phyloP scores from a whole-genome alignment of 1,139 yeast genomes.

The Nakaseomyces sp. region DNA sequence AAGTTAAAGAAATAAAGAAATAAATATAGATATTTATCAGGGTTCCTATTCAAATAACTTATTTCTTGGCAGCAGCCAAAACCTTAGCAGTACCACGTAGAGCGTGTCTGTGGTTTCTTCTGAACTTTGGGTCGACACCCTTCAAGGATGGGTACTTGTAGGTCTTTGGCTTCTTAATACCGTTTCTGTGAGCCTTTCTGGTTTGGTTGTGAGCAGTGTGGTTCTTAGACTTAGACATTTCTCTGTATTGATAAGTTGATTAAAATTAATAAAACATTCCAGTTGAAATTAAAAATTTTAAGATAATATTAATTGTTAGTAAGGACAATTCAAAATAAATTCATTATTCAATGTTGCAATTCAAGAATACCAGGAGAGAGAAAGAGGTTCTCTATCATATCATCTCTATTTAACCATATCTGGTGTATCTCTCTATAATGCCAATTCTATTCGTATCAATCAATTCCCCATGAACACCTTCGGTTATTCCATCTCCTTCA shows the following conservation, averaged over 20 bases:
- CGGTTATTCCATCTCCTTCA: too few relatives aligned
- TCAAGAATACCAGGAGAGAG: too few relatives aligned
- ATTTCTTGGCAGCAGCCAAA: slow-evolving; percentile 52
- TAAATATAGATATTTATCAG: slow-evolving; percentile 17
- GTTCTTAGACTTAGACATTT: slow-evolving; percentile 98
- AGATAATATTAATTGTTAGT: slow-evolving; percentile 13
- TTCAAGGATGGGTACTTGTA: slow-evolving; percentile 96
- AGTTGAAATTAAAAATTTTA: not conserved
- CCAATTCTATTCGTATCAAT: too few relatives aligned
- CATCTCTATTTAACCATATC: too few relatives aligned
- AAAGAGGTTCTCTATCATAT: too few relatives aligned
- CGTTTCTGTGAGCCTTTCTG: slow-evolving; percentile 99
- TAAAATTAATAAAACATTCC: too few relatives aligned
- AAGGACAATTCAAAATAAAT: too few relatives aligned
- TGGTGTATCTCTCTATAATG: too few relatives aligned
- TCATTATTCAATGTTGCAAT: too few relatives aligned
- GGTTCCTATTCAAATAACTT: too few relatives aligned
- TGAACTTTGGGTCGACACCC: slow-evolving; percentile 99
- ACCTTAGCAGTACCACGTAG: slow-evolving; percentile 95
- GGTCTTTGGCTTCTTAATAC: slow-evolving; percentile 98
- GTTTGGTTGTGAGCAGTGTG: slow-evolving; percentile 99
- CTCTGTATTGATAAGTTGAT: slow-evolving; percentile 12
- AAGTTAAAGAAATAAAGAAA: not conserved
- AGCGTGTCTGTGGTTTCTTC: slow-evolving; percentile 99
- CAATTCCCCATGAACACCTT: too few relatives aligned